These are phyloP conservation scores for Phytopythium litorale DNA, from an alignment of 352 stramenopile genomes.

Conservation along the genomic window DNA sequence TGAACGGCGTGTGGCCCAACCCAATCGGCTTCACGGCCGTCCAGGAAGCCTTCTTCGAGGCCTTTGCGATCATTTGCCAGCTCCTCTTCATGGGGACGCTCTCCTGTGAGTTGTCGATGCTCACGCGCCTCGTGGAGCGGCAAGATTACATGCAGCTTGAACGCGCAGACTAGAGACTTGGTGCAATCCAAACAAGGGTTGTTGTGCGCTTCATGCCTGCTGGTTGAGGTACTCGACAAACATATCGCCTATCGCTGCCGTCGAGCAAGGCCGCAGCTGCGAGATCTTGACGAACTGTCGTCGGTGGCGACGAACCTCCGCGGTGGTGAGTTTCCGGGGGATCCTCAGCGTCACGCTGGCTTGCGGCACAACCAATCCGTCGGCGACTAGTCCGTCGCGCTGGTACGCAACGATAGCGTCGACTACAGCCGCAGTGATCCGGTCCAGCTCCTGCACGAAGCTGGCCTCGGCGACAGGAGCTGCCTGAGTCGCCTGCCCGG, in stretches of 20 bases:
- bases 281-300: conserved; percentile 84
- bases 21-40: conserved; percentile 74
- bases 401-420: conserved; percentile 60
- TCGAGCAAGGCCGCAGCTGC: conserved; percentile 47
- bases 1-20: conserved; percentile 77
- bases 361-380: conserved; percentile 35
- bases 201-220: conserved; percentile 32
- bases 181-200: background rate
- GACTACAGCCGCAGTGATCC: conserved; percentile 48
- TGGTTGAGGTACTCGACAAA: conserved; percentile 82
- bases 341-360: conserved; percentile 12
- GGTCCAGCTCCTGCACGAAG: conserved; percentile 72
- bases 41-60: conserved; percentile 82
- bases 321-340: conserved; percentile 42
- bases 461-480: conserved; percentile 57
- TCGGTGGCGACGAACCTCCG: conserved; percentile 64
- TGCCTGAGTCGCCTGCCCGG: conserved; percentile 59
- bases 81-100: conserved; percentile 87
- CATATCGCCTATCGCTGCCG: conserved; percentile 46
- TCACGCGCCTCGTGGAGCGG: conserved; percentile 55
- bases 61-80: conserved; percentile 81
- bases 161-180: conserved; percentile 34
- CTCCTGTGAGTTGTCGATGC: conserved; percentile 61
- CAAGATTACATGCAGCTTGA: conserved; percentile 61
- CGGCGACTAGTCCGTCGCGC: conserved; percentile 54